Evolutionary conservation across 805 yeast genomes (phyloP), one percentile per base, ranked within the genome.

Genomic region (Jamesozyma piceae): DNA sequence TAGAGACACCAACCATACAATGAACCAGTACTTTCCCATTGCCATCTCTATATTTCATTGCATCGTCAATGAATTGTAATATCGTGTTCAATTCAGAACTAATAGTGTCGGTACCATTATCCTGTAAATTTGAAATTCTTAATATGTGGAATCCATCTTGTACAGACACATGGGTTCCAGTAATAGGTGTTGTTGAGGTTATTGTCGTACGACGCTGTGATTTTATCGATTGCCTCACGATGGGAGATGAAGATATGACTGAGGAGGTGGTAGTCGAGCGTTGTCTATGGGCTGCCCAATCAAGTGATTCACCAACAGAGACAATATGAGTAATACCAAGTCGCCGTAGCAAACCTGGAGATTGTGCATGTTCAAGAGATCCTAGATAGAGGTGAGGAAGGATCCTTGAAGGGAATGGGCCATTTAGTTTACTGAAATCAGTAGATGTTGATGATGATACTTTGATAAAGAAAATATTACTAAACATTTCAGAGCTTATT

Each of bases 1-100:
- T 68, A 0, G 95, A 85, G 3, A 90, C 97, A 0, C 97, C 97
- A 38, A 87, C 97, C 56, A 95, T 83, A 54, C 97, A 90, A 60
- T 90, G 97, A 10, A 90, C 89, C 46, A 90, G 67, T 2, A 80
- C 77, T 37, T 73, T 74, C 19, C 75, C 76, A 30, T 63, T 64
- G 1, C 51, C 15, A 14, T 5, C 19, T 17, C 10, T 49, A 24
- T 24, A 11, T 18, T 59, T 49, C 48, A 67, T 65, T 17, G 75
- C 74, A 22, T 69, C 72, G 41, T 84, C 82, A 40, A 88, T 75
- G 54, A 78, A 85, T 1, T 73, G 66, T 33, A 90, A 65, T 19
- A 89, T 79, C 32, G 71, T 71, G 13, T 79, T 77, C 35, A 89
- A 66, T 3, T 82, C 73, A 30, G 65, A 42, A 0, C 82, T 70